Conservation (phyloP, 169 alveolate genomes). For the Eimeria praecox region DNA sequence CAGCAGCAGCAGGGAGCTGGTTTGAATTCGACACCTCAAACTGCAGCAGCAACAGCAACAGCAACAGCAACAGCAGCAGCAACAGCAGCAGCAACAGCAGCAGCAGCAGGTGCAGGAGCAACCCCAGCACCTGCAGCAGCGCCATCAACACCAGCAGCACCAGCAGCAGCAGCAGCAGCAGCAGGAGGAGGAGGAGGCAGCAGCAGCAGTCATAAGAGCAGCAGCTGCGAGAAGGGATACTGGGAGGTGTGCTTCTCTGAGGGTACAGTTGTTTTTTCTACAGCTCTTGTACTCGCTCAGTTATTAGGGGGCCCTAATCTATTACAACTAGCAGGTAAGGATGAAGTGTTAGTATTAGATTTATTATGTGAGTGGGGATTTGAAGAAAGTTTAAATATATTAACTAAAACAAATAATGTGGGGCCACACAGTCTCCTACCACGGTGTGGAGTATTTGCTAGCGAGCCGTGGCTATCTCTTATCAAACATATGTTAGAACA, state of each 20-base stretch:
- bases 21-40: too few relatives aligned
- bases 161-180: too few relatives aligned
- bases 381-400: constrained; percentile 79
- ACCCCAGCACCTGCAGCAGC: not conserved
- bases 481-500: constrained; percentile 80
- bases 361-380: constrained; percentile 88
- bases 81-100: not conserved
- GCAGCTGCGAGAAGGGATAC: constrained; percentile 28
- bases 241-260: constrained; percentile 85
- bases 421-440: constrained; percentile 85
- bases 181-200: not conserved
- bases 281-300: constrained; percentile 86
- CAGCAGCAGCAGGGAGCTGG: too few relatives aligned
- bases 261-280: constrained; percentile 84
- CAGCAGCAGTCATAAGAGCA: not conserved
- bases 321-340: constrained; percentile 82
- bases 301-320: constrained; percentile 86
- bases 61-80: not conserved
- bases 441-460: constrained; percentile 83
- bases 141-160: too few relatives aligned
- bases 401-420: constrained; percentile 79
- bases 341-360: constrained; percentile 86
- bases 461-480: constrained; percentile 83
- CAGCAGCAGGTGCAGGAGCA: not conserved
- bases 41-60: not conserved